Evolutionary conservation across 805 yeast species (phyloP), one percentile per base, ranked within the genome.

Genomic region (Barnettozyma salicaria): DNA sequence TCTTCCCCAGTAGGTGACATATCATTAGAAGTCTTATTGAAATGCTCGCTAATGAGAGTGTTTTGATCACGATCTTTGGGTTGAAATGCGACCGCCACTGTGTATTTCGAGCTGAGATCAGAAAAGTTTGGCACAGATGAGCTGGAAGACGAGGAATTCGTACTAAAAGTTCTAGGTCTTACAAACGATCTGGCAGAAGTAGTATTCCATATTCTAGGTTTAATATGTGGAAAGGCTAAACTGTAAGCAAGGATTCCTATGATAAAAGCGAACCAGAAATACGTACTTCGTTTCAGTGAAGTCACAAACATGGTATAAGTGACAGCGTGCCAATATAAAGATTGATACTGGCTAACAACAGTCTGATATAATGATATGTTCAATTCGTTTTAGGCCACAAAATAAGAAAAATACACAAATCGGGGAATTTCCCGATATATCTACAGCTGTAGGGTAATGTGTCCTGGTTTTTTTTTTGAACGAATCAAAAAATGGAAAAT

Each of bases 1-100:
- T 84, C 94, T 53, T 84, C 94, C 4, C 94, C 94, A 3, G 86
- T 70, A 5, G 84, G 77, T 6, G 88, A 81, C 8, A 24, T 19
- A 5, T 66, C 64, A 7, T 63, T 39, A 12, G 54, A 50, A 19
- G 50, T 51, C 51, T 58, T 44, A 27, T 59, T 50, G 19, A 45
- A 36, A 29, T 44, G 49, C n/a, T 42, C 49, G 17, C 34, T 56
- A 49, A 56, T 45, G 44, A 77, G 59, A 42, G 65, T 43, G 57
- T 71, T 65, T 40, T 72, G 70, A 33, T 70, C 77, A 38, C 92
- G 62, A 49, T 76, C 79, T 53, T 84, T 84, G 4, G 92, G 85
- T 52, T 78, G 82, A 54, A 68, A 84, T 1, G 88, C 83, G 13
- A 82, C 84, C 0, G 86, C 74, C 11, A 78, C 64, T 23, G 74